Evolutionary conservation across 129 eudicot species (phyloP).

Genomic region (Tanacetum coccineum): DNA sequence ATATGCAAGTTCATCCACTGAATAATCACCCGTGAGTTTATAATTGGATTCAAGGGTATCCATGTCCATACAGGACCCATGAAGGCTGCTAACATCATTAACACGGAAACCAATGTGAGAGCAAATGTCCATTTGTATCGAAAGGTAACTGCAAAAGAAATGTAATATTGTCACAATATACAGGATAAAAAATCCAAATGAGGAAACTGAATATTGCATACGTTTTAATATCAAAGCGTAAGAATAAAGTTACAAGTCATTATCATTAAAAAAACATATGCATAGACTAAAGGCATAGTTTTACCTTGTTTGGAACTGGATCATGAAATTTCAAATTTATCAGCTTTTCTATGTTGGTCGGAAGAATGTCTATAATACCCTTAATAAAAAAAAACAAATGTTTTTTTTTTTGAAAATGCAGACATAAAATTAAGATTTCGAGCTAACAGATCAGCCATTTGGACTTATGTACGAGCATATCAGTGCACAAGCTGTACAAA

Average conservation of each 20-base stretch:
- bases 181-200: too few species aligned
- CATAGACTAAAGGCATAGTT: not conserved
- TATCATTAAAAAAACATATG: not conserved
- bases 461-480: slow-evolving; percentile 4
- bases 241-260: not conserved
- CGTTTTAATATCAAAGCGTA: not conserved
- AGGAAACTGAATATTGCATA: too few species aligned
- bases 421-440: not conserved
- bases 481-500: slow-evolving; percentile 18
- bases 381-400: too few species aligned
- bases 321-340: too few species aligned
- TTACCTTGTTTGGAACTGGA: not conserved
- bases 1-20: slow-evolving; percentile 43
- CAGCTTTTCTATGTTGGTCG: too few species aligned
- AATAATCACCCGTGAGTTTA: slow-evolving; percentile 17
- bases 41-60: slow-evolving; percentile 27
- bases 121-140: slow-evolving; percentile 48
- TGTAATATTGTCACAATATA: not conserved
- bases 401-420: too few species aligned
- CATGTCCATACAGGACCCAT: slow-evolving; percentile 30
- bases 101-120: slow-evolving; percentile 28
- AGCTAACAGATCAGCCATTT: not conserved
- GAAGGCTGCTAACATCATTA: slow-evolving; percentile 34
- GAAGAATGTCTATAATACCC: too few species aligned
- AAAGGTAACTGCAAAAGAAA: slow-evolving; percentile 13